Evolutionary conservation across 148 eudicot species (phyloP).

Genomic region (Rhododendron henanense): DNA sequence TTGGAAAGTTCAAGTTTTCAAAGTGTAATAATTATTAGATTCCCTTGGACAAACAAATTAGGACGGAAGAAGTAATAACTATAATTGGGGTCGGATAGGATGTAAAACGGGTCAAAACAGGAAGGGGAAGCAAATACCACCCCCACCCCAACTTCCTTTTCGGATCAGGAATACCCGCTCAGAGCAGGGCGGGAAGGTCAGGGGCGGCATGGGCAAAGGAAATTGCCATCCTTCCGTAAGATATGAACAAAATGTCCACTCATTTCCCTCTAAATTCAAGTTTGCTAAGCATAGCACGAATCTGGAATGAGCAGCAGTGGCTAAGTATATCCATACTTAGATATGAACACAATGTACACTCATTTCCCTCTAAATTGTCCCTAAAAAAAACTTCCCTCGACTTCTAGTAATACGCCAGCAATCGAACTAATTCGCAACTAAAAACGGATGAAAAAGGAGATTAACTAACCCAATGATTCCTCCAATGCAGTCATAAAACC

Average conservation of each 20-base stretch:
- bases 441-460: neutral
- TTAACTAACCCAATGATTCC: constrained; percentile 78
- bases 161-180: neutral
- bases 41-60: too few relatives aligned
- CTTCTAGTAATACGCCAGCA: neutral
- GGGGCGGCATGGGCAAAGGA: neutral
- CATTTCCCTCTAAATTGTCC: neutral
- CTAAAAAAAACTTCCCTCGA: neutral
- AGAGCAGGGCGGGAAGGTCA: neutral
- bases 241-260: neutral
- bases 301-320: neutral
- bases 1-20: too few relatives aligned
- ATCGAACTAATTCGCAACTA: neutral
- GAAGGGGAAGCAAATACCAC: too few relatives aligned
- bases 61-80: neutral
- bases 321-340: too few relatives aligned
- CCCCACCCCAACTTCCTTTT: too few relatives aligned
- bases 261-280: neutral
- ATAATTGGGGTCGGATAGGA: neutral
- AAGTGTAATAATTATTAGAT: too few relatives aligned
- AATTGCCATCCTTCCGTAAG: neutral
- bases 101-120: too few relatives aligned
- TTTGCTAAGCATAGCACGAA: neutral
- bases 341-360: neutral
- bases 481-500: constrained; percentile 88